phyloP scores from a whole-genome alignment of 345 rosid genomes.

The Garcia nutans region DNA sequence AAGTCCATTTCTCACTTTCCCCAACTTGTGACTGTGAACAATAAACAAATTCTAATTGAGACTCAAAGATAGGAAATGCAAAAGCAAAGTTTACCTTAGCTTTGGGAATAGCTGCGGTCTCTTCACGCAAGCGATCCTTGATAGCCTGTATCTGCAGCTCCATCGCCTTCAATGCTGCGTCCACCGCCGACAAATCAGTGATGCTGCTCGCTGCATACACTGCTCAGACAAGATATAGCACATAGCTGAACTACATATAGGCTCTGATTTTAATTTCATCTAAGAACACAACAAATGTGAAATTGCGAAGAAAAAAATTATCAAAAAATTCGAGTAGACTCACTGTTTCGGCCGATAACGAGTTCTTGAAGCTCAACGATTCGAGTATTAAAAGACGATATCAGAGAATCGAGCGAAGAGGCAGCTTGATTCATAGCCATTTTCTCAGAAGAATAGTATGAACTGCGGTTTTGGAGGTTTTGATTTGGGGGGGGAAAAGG shows the following conservation, averaged over 20 bases:
- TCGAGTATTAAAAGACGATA: slow-evolving; percentile 62
- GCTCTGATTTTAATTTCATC: not conserved
- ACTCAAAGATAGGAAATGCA: not conserved
- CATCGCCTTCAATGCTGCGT: slow-evolving; percentile 66
- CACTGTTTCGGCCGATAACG: slow-evolving; percentile 89
- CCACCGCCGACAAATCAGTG: slow-evolving; percentile 66
- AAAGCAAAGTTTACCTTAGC: slow-evolving; percentile 52
- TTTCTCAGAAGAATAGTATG: not conserved
- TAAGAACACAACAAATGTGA: not conserved
- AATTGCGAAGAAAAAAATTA: not conserved
- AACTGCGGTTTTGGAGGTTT: not conserved
- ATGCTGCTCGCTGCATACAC: slow-evolving; percentile 80
- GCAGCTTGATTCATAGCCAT: slow-evolving; percentile 77
- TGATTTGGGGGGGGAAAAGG: slow-evolving; percentile 6
- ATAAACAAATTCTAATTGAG: slow-evolving; percentile 4
- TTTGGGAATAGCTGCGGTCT: slow-evolving; percentile 74
- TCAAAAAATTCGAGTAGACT: slow-evolving; percentile 22
- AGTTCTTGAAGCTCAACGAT: slow-evolving; percentile 80
- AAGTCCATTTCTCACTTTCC: not conserved
- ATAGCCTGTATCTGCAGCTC: slow-evolving; percentile 81
- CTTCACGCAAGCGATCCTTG: slow-evolving; percentile 72
- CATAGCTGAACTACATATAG: not conserved
- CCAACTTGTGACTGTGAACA: not conserved
- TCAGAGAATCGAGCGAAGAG: slow-evolving; percentile 62
- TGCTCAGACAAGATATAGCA: slow-evolving; percentile 18